These are phyloP conservation scores for Aspergillus sp. DNA, from an alignment of 2,329 filamentous ascomycete species.

Conservation along the genomic window DNA sequence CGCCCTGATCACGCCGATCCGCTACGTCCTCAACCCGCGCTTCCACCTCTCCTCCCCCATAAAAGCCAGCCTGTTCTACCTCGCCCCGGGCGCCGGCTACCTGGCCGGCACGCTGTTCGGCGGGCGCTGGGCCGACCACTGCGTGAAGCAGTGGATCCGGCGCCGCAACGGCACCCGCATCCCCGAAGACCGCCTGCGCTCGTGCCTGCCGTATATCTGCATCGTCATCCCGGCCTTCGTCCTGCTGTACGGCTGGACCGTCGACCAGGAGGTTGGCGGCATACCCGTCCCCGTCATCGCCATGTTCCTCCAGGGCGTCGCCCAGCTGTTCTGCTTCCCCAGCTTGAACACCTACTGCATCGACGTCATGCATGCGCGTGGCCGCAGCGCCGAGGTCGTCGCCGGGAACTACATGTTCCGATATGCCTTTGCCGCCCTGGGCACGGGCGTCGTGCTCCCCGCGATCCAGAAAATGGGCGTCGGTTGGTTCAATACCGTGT, in stretches of 20 bases:
- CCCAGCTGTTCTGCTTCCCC: conserved; percentile 67
- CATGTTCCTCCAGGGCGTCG: conserved; percentile 66
- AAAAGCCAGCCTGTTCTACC: conserved; percentile 62
- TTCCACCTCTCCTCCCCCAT: conserved; percentile 59
- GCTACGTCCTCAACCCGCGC: conserved; percentile 64
- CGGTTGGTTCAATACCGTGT: conserved; percentile 71
- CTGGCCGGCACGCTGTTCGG: conserved; percentile 60
- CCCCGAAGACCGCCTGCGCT: conserved; percentile 59
- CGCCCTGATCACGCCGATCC: conserved; percentile 57
- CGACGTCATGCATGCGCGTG: conserved; percentile 61
- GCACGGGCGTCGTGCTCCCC: conserved; percentile 62
- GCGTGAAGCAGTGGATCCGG: conserved; percentile 55
- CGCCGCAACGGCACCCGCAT: conserved; percentile 50
- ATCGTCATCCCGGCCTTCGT: conserved; percentile 53
- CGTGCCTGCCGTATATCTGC: conserved; percentile 49
- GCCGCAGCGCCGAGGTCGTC: conserved; percentile 60
- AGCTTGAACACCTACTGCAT: conserved; percentile 71
- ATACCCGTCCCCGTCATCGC: conserved; percentile 55
- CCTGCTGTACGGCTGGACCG: conserved; percentile 59
- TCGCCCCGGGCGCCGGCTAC: conserved; percentile 63
- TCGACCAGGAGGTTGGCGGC: conserved; percentile 47
- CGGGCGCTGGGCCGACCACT: conserved; percentile 60
- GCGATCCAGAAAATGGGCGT: conserved; percentile 66
- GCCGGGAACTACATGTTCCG: conserved; percentile 72
- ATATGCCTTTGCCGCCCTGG: conserved; percentile 64